These are phyloP conservation scores for Hermanozyma aechmeae DNA, from an alignment of 805 yeast genomes.

Conservation along the genomic window DNA sequence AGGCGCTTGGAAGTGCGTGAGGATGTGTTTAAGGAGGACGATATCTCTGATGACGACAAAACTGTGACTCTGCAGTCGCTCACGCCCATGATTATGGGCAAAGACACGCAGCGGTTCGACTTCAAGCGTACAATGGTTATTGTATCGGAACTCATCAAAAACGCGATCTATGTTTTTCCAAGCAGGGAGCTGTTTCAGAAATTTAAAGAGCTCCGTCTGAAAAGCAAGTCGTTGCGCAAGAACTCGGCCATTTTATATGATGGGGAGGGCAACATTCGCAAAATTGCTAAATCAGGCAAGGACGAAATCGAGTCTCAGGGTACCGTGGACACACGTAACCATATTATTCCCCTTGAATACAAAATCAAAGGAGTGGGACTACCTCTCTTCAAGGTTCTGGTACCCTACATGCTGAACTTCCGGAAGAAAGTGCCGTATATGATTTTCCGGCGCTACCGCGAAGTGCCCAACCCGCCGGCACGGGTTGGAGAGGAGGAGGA, in stretches of 20 bases:
- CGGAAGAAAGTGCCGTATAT: conserved; percentile 26
- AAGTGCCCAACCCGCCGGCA: conserved; percentile 16
- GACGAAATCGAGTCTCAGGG: too few relatives aligned
- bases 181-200: conserved; percentile 17
- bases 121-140: conserved; percentile 20
- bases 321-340: conserved; percentile 20
- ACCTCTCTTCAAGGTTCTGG: conserved; percentile 25
- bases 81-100: conserved; percentile 10
- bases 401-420: conserved; percentile 28
- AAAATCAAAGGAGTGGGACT: conserved; percentile 25
- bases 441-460: conserved; percentile 21
- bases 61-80: conserved; percentile 2
- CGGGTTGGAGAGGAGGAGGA: conserved; percentile 10
- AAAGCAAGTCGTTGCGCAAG: conserved; percentile 13
- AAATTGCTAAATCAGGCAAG: neutral
- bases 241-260: conserved; percentile 12
- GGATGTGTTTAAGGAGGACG: neutral
- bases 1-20: neutral
- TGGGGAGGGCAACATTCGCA: conserved; percentile 13
- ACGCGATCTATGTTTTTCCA: conserved; percentile 19
- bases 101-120: conserved; percentile 12
- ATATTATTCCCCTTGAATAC: conserved; percentile 22
- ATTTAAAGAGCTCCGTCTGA: conserved; percentile 18
- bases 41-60: conserved; percentile 6
- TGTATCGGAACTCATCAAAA: conserved; percentile 24